These are phyloP conservation scores for Oropetium thomaeum DNA, from an alignment of 176 grass and related monocot species.

Conservation along the genomic window DNA sequence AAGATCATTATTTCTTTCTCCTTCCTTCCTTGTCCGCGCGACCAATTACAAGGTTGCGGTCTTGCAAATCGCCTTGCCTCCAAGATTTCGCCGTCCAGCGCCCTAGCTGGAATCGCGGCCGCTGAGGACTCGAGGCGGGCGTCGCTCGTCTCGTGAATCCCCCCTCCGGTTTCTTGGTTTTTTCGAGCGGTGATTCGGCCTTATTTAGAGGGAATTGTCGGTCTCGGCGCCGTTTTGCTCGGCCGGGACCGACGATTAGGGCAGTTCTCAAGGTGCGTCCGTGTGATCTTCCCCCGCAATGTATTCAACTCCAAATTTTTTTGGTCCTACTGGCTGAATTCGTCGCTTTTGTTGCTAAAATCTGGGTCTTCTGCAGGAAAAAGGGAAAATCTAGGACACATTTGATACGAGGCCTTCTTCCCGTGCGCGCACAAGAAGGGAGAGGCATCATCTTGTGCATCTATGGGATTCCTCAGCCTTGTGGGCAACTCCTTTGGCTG, in stretches of 20 bases:
- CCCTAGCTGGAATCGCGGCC: conserved; percentile 35
- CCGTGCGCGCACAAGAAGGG: neutral
- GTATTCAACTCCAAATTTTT: neutral
- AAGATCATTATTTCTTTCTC: conserved; percentile 49
- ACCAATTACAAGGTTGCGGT: conserved; percentile 29
- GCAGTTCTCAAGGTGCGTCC: conserved; percentile 23
- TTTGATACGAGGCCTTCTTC: conserved; percentile 14
- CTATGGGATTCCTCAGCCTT: conserved; percentile 92
- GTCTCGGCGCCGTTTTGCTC: neutral
- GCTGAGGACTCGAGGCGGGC: conserved; percentile 35
- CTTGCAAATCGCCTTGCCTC: conserved; percentile 32
- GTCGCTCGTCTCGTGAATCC: neutral
- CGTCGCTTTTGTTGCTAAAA: neutral
- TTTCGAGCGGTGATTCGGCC: conserved; percentile 17
- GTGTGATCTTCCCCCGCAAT: neutral
- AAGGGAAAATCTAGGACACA: conserved; percentile 7
- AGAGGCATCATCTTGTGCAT: conserved; percentile 30
- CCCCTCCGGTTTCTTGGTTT: neutral
- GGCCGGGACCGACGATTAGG: conserved; percentile 31
- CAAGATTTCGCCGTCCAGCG: conserved; percentile 25
- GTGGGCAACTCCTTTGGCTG: conserved; percentile 98
- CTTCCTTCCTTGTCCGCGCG: conserved; percentile 20
- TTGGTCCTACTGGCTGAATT: neutral
- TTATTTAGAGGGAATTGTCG: conserved; percentile 28
- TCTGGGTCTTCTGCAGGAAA: neutral